Percentiles rank a stretch among this genome's conserved stretches.
Evolutionary conservation across 805 yeast species (phyloP).

Genomic region (Starmerella kuoi): DNA sequence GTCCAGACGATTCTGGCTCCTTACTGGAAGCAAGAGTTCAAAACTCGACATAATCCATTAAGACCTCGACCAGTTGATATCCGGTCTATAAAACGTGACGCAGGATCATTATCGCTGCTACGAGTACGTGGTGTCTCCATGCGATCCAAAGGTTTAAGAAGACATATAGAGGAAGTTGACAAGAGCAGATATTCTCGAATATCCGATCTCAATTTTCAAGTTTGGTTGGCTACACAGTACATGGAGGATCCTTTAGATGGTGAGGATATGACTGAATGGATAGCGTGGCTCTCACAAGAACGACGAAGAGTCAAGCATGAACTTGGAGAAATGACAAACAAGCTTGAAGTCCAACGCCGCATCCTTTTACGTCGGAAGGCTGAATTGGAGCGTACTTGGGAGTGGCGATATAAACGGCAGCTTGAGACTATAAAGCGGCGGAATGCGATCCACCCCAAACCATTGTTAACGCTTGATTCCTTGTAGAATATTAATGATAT

Average conservation of each 20-base stretch:
- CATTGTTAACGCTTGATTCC: slow-evolving; percentile 5
- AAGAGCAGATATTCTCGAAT: slow-evolving; percentile 1
- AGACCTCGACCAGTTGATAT: slow-evolving; percentile 18
- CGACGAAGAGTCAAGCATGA: background rate
- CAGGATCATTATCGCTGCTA: slow-evolving; percentile 15
- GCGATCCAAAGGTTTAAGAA: slow-evolving; percentile 15
- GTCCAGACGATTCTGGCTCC: slow-evolving; percentile 21
- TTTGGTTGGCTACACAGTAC: slow-evolving; percentile 14
- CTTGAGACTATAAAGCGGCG: slow-evolving; percentile 2
- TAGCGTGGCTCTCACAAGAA: slow-evolving; percentile 3
- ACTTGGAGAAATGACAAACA: background rate
- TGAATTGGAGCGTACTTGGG: slow-evolving; percentile 13
- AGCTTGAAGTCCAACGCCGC: slow-evolving; percentile 19
- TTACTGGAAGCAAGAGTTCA: slow-evolving; percentile 1
- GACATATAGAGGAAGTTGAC: slow-evolving; percentile 11
- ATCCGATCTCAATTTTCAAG: slow-evolving; percentile 5
- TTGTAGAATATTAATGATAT: no score
- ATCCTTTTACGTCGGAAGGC: slow-evolving; percentile 14
- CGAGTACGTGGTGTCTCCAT: slow-evolving; percentile 16
- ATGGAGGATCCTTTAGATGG: slow-evolving; percentile 14
- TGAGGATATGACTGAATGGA: slow-evolving; percentile 12
- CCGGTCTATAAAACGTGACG: slow-evolving; percentile 13
- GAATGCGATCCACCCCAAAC: slow-evolving; percentile 3
- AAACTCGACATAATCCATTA: background rate
- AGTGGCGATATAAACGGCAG: slow-evolving; percentile 6